A percentile compares a stretch with the other conserved stretches of the same genome.
phyloP scores from a whole-genome alignment of 257 asterid genomes.

The Primulina huaijiensis region DNA sequence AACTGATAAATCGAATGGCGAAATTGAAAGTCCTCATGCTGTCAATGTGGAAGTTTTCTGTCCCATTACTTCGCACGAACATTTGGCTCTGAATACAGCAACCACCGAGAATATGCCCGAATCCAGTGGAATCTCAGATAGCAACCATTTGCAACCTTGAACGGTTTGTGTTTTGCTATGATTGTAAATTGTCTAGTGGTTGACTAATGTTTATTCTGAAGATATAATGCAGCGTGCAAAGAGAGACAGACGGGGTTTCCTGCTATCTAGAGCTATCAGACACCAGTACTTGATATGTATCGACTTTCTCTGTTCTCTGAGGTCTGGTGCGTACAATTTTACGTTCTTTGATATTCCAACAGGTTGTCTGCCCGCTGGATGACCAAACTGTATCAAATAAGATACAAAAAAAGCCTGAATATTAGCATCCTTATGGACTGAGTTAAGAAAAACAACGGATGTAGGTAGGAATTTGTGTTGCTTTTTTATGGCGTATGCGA shows the following conservation, averaged over 20 bases:
- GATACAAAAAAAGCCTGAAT: conserved; percentile 13
- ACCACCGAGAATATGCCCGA: conserved; percentile 15
- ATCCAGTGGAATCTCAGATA: conserved; percentile 10
- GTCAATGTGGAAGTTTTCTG: conserved; percentile 27
- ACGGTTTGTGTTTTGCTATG: background rate
- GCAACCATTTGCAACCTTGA: conserved; percentile 14
- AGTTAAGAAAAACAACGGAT: conserved; percentile 24
- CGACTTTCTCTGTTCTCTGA: conserved; percentile 10
- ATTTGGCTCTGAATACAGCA: conserved; percentile 8
- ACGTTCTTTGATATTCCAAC: background rate
- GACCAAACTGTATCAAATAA: conserved; percentile 11
- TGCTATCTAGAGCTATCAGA: conserved; percentile 6
- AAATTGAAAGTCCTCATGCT: background rate
- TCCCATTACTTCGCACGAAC: conserved; percentile 21
- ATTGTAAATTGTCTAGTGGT: conserved; percentile 2
- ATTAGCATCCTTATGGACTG: conserved; percentile 7
- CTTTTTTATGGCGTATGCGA: conserved; percentile 19
- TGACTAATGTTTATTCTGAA: conserved; percentile 11
- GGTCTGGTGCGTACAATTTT: conserved; percentile 10
- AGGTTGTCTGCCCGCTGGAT: conserved; percentile 7
- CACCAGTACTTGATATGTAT: background rate
- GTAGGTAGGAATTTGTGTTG: conserved; percentile 21
- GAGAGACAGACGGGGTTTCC: background rate
- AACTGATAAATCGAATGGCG: conserved; percentile 17
- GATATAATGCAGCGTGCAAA: background rate